These are phyloP conservation scores for Chrysanthemum makinoi DNA, from an alignment of 129 eudicot genomes.

Conservation along the genomic window DNA sequence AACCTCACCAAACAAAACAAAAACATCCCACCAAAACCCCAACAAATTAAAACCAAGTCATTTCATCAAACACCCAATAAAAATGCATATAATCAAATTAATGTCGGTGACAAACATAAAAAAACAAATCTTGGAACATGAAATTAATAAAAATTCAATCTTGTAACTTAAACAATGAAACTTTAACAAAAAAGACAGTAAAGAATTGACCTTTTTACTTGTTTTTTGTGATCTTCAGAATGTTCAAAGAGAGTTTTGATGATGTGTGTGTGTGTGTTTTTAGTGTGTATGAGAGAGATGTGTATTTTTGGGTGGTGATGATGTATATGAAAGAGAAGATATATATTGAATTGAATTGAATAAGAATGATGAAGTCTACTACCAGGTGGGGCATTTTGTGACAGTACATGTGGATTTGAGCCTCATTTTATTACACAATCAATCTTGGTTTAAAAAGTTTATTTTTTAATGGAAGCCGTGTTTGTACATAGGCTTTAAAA, in stretches of 20 bases:
- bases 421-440: slow-evolving; percentile 19
- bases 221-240: slow-evolving; percentile 10
- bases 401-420: slow-evolving; percentile 32
- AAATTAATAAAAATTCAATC: not conserved
- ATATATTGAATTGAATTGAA: not conserved
- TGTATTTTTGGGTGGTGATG: slow-evolving; percentile 35
- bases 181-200: slow-evolving; percentile 20
- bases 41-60: slow-evolving; percentile 14
- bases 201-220: slow-evolving; percentile 18
- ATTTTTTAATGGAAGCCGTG: not conserved
- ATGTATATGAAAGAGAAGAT: slow-evolving; percentile 10
- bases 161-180: slow-evolving; percentile 7
- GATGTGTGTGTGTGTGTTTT: not conserved
- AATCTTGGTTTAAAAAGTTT: slow-evolving; percentile 1
- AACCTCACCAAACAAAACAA: not conserved
- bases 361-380: slow-evolving; percentile 18
- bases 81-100: slow-evolving; percentile 7
- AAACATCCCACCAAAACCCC: slow-evolving; percentile 17
- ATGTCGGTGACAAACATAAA: slow-evolving; percentile 17
- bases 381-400: slow-evolving; percentile 26
- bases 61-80: slow-evolving; percentile 19
- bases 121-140: not conserved
- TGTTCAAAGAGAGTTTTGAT: slow-evolving; percentile 12
- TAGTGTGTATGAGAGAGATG: slow-evolving; percentile 12
- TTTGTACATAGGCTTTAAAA: not conserved